Base-by-base conservation (phyloP, 2,329 filamentous ascomycete genomes). In the Sphaerulina musiva region DNA sequence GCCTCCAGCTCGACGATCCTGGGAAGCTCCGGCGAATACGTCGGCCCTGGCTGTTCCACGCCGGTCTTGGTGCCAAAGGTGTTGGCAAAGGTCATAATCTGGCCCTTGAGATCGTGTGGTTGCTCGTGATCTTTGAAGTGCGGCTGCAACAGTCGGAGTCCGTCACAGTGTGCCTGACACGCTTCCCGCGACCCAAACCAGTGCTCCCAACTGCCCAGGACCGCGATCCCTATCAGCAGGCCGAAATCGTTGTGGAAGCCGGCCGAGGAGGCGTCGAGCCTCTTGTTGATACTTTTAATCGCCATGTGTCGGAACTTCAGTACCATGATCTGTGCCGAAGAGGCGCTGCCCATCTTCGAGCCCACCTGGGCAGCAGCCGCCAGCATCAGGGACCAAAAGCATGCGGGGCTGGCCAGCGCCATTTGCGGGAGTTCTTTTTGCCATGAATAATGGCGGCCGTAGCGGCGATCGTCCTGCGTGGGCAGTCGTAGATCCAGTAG, bases 331-430 rank as follows among this genome's bases (percentile, higher is more conserved):
- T 44, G 38, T 8, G 38, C 29, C 12, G 40, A 39, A 20, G 57
- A 51, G 32, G 52, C 44, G 23, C 45, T 46, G 7, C 32, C 38
- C 11, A 39, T 14, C n/a, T 23, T 20, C 17, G 29, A 29, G 9
- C 45, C 42, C 39, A 53, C 40, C 23, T 51, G 51, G n/a, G 47
- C 55, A 8, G 48, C 41, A n/a, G 57, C 57, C n/a, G 44, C 48
- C 14, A 54, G 43, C 43, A 59, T 56, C 4, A 59, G 9, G n/a
- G 54, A 41, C 57, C 57, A 59, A 23, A 59, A 59, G 14, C 54
- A 56, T 9, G 54, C 48, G 11, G 54, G 57, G 31, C 54, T 56
- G 6, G 51, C 36, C 23, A 57, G 38, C 12, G 54, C 57, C 32
- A 52, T 52, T 14, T 49, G 48, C 32, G 57, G 57, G 14, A 59